Base-by-base conservation (phyloP, 2,329 filamentous ascomycete genomes). In the Neofusicoccum umdonicola region DNA sequence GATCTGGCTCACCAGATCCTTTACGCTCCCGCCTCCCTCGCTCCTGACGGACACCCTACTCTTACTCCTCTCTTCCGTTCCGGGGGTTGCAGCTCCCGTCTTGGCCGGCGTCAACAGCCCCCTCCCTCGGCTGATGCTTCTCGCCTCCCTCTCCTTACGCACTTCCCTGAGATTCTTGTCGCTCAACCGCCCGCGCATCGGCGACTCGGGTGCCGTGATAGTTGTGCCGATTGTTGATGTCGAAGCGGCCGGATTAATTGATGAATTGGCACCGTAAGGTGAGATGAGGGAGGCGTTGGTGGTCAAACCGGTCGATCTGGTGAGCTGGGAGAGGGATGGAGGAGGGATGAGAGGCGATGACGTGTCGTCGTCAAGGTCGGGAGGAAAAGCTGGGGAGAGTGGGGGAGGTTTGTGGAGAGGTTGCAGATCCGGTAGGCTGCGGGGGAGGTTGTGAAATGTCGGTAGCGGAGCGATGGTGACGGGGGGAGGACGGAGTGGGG, bases 91-190 rank as follows among this genome's bases (percentile, higher is more conserved):
- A 12, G 19, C 67, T 66, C 37, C 67, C 67, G 4, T 73, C 70
- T 8, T 67, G 48, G n/a, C 27, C 42, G 41, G 69, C 68, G 4
- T 73, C 11, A 76, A 56, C 2, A 77, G 62, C 19, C 71, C 73
- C 17, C 65, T 69, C 0, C 71, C 67, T 39, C 77, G 74, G 0
- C 56, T 47, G 6, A 17, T 45, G n/a, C 56, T 47, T 9, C 56
- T 60, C 12, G 39, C 37, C 41, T 44, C 39, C 7, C 56, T 41
- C 27, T 47, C 54, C 15, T 42, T 42, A 2, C 52, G 34, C 19
- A 37, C 19, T 13, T 56, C 52, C 4, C 52, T 19, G 2, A 57
- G 19, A 31, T 44, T 57, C 39, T 22, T 44, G 17, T 57, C 54
- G 39, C 54, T 57, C 39, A 19, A 37, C 4, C 39, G 39, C 7